phyloP scores from a whole-genome alignment of 331 rosid genomes.

The Stylosanthes scabra region DNA sequence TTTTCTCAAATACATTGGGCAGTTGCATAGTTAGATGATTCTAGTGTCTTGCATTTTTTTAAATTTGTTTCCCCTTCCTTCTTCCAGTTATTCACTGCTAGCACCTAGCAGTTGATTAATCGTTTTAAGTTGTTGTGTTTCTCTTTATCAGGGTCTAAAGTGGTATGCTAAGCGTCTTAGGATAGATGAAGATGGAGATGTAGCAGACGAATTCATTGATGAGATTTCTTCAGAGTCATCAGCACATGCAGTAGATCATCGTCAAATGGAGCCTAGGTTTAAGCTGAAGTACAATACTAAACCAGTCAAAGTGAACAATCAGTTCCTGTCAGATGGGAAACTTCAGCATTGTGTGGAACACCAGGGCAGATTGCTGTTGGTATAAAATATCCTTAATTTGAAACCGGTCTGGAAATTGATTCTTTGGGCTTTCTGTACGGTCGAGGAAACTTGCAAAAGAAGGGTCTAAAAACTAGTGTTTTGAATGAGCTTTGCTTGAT shows the following conservation, averaged over 20 bases:
- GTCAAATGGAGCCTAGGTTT: constrained; percentile 56
- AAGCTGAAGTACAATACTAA: constrained; percentile 55
- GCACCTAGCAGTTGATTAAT: constrained; percentile 13
- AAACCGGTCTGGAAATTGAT: constrained; percentile 36
- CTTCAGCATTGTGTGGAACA: constrained; percentile 68
- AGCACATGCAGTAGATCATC: constrained; percentile 42
- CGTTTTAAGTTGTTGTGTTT: constrained; percentile 31
- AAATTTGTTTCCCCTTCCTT: neutral
- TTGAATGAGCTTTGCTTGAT: constrained; percentile 38
- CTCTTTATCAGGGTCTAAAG: constrained; percentile 72
- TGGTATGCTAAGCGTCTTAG: constrained; percentile 80
- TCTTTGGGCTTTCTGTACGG: constrained; percentile 37
- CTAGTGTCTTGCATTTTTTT: neutral
- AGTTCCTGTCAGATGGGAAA: constrained; percentile 71
- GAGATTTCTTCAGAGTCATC: constrained; percentile 57
- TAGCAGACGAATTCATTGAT: constrained; percentile 81
- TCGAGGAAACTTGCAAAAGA: constrained; percentile 42
- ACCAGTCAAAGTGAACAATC: constrained; percentile 69
- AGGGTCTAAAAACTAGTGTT: constrained; percentile 26
- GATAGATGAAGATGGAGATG: constrained; percentile 94
- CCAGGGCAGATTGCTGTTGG: constrained; percentile 70
- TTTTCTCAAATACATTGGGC: constrained; percentile 17
- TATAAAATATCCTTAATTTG: constrained; percentile 42
- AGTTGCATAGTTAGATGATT: constrained; percentile 22
- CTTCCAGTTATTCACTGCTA: constrained; percentile 24